These are phyloP conservation scores for Rosa rugosa DNA, from an alignment of 306 rosid species.

Conservation along the genomic window DNA sequence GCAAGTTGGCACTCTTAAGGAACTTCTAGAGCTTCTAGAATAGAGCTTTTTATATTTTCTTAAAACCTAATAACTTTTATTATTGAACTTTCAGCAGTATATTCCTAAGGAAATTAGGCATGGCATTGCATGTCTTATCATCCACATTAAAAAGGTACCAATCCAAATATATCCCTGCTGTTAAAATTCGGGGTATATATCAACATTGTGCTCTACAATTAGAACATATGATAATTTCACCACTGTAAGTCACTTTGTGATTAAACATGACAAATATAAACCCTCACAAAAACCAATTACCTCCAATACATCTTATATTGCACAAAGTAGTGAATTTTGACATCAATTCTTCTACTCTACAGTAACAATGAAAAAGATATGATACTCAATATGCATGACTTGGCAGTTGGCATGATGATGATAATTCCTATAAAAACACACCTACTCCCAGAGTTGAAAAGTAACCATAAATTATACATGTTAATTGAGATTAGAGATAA, in stretches of 20 bases:
- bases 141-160: not conserved
- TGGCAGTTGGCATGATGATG: not conserved
- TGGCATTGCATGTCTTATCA: not conserved
- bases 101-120: not conserved
- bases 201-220: not conserved
- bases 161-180: not conserved
- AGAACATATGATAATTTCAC: not conserved
- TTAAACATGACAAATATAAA: not conserved
- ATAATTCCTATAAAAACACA: not conserved
- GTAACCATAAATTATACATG: not conserved
- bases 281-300: not conserved
- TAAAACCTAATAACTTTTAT: not conserved
- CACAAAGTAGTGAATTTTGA: not conserved
- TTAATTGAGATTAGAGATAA: conserved; percentile 19
- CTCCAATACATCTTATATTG: not conserved
- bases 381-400: not conserved
- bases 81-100: not conserved
- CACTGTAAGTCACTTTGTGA: not conserved
- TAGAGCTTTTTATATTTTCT: not conserved
- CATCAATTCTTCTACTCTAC: not conserved
- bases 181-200: not conserved
- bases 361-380: not conserved
- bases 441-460: not conserved
- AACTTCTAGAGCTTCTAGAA: not conserved
- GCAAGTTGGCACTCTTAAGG: not conserved